Evolutionary conservation across 192 early-diverging fungal species (phyloP).

Genomic region (Kappamyces sp.): DNA sequence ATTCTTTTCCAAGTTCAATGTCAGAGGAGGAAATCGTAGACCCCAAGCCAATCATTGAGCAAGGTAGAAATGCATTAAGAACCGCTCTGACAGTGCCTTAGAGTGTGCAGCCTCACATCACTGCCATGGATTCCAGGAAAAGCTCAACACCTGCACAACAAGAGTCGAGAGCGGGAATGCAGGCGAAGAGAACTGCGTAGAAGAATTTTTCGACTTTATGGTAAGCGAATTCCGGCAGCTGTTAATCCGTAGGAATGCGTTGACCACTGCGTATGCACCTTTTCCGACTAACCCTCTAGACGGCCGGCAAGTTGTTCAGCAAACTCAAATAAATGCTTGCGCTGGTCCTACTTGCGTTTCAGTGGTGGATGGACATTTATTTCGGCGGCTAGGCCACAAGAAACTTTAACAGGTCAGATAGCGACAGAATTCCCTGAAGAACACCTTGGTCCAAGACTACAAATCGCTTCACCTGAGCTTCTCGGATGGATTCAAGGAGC

Average conservation of each 20-base stretch:
- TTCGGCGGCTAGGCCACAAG: neutral
- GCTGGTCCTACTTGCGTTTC: slow-evolving; percentile 1
- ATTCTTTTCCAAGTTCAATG: slow-evolving; percentile 3
- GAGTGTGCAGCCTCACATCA: slow-evolving; percentile 40
- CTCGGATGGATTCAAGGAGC: slow-evolving; percentile 83
- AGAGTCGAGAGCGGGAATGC: slow-evolving; percentile 24
- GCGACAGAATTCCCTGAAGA: slow-evolving; percentile 75
- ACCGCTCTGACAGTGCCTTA: neutral
- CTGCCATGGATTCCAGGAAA: slow-evolving; percentile 38
- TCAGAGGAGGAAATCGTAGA: slow-evolving; percentile 21
- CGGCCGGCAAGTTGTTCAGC: slow-evolving; percentile 13
- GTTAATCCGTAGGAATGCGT: slow-evolving; percentile 16
- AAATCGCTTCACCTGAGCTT: slow-evolving; percentile 79
- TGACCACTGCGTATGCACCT: slow-evolving; percentile 20
- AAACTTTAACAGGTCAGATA: slow-evolving; percentile 71
- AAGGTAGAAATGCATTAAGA: slow-evolving; percentile 17
- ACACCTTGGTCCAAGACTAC: slow-evolving; percentile 84
- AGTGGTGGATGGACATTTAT: neutral
- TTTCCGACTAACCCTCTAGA: neutral
- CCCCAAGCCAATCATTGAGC: slow-evolving; percentile 29
- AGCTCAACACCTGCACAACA: slow-evolving; percentile 31
- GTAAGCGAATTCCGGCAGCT: slow-evolving; percentile 13
- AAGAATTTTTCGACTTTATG: slow-evolving; percentile 45
- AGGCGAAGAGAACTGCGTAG: slow-evolving; percentile 38
- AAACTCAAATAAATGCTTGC: slow-evolving; percentile 17